Conservation (phyloP, 2,329 filamentous ascomycete species). For the Penicillium verrucosum region DNA sequence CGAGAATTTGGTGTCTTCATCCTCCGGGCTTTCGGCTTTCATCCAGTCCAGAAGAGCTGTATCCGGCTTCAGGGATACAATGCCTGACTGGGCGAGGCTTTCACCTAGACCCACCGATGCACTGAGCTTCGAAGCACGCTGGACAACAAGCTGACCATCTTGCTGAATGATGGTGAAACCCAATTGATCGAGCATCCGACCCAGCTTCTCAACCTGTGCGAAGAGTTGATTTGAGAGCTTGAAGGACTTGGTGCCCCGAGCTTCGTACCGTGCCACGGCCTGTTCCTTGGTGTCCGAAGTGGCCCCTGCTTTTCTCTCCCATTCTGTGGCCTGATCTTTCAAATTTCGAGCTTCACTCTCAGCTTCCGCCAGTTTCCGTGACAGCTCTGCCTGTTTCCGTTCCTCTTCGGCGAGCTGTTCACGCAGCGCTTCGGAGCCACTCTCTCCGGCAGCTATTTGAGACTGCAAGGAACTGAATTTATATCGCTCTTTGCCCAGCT, state of each 20-base stretch:
- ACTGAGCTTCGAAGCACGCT: conserved; percentile 62
- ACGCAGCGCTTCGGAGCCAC: conserved; percentile 73
- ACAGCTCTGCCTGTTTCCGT: conserved; percentile 62
- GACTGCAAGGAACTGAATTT: conserved; percentile 67
- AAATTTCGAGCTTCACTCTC: conserved; percentile 72
- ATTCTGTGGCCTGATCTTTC: conserved; percentile 69
- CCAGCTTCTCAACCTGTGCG: conserved; percentile 78
- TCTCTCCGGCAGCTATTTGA: conserved; percentile 78
- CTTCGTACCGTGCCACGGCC: conserved; percentile 58
- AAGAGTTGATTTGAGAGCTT: conserved; percentile 82
- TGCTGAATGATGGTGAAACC: conserved; percentile 78
- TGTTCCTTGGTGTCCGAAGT: conserved; percentile 33
- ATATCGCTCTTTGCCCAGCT: conserved; percentile 63
- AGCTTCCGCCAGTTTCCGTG: conserved; percentile 69
- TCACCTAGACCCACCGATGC: conserved; percentile 36
- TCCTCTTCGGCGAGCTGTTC: conserved; percentile 75
- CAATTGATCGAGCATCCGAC: conserved; percentile 76
- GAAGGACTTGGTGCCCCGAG: conserved; percentile 69
- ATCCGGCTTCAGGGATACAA: conserved; percentile 51
- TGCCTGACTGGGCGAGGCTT: conserved; percentile 33
- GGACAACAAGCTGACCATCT: conserved; percentile 69
- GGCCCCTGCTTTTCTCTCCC: conserved; percentile 57
- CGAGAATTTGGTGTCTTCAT: conserved; percentile 70
- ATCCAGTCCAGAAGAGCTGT: conserved; percentile 80
- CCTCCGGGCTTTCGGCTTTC: conserved; percentile 61